Evolutionary conservation across 2,329 filamentous ascomycete species (phyloP), one percentile per base, ranked within the genome.

Genomic region (Allantophomopsis cytisporea): DNA sequence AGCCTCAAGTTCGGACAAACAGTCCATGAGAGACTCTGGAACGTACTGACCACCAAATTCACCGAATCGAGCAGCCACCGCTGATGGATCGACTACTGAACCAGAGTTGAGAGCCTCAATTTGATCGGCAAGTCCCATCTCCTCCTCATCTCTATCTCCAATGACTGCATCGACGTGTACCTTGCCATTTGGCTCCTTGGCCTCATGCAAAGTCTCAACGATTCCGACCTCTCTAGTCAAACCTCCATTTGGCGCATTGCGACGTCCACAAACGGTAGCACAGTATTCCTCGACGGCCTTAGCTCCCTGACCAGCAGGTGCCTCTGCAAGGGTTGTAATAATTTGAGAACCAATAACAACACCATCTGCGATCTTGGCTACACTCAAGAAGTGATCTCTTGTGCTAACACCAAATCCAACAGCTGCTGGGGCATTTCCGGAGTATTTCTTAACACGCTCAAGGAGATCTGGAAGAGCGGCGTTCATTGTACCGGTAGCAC

Each of bases 21-120:
- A 96, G 64, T 96, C 89, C 89, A 98, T 96, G 44, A 98, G 72
- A 15, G 87, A 91, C 61, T 98, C 91, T 1, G 91, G 91, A 2
- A 98, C 91, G 55, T 95, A 98, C 60, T 96, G 89, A 13, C 91
- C 91, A 52, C 91, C 91, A 48, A 94, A 98, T 57, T 95, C 83
- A 48, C 91, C 91, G 53, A 98, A 96, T 38, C 87, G 80, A 46
- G 86, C 76, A 11, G 88, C 85, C 38, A 91, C 76, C 50, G 81
- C 76, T 39, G 61, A 51, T 31, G 60, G 58, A 41, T 66, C 56
- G 5, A 50, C 49, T 18, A 41, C 49, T 3, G 65, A 67, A 40
- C 70, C 64, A 13, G 65, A 65, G 46, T 83, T 83, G 30, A 84
- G 61, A 13, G 78, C 76, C 48, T 81, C 76, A 20, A 84, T 63